A percentile compares a stretch with the other conserved stretches of the same genome.
These are phyloP conservation scores for Coprinopsis sp. DNA, from an alignment of 768 basidiomycete genomes.

Conservation along the genomic window DNA sequence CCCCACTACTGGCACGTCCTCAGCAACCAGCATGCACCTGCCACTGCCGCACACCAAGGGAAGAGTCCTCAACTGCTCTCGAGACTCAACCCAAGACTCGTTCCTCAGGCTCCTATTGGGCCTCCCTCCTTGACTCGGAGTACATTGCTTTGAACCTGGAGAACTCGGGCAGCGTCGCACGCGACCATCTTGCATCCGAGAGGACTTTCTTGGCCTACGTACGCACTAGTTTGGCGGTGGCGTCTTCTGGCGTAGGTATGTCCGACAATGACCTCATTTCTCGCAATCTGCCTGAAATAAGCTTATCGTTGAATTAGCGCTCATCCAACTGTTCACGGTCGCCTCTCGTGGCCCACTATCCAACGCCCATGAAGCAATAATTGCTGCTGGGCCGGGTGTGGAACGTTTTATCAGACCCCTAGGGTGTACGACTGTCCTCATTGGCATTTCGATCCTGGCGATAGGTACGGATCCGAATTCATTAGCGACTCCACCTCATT, in stretches of 20 bases:
- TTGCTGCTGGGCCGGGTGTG: slow-evolving; percentile 15
- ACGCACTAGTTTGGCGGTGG: slow-evolving; percentile 58
- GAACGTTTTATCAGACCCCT: slow-evolving; percentile 43
- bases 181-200: slow-evolving; percentile 62
- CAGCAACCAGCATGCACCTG: too few species aligned
- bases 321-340: slow-evolving; percentile 52
- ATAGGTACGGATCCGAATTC: slow-evolving; percentile 37
- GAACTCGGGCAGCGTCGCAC: slow-evolving; percentile 58
- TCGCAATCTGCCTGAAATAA: neutral
- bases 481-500: neutral
- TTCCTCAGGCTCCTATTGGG: neutral
- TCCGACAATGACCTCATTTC: slow-evolving; percentile 1
- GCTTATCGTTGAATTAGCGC: slow-evolving; percentile 7
- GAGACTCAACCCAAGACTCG: neutral
- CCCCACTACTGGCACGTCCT: too few species aligned
- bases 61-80: neutral
- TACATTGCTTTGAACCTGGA: slow-evolving; percentile 35
- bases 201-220: slow-evolving; percentile 62
- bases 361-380: neutral
- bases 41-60: too few species aligned
- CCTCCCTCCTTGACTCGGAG: slow-evolving; percentile 1
- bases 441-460: slow-evolving; percentile 43
- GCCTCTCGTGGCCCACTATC: slow-evolving; percentile 16
- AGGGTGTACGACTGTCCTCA: slow-evolving; percentile 43
- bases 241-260: slow-evolving; percentile 56